Conservation (phyloP, 768 basidiomycete species). For the Hortiboletus campestris region DNA sequence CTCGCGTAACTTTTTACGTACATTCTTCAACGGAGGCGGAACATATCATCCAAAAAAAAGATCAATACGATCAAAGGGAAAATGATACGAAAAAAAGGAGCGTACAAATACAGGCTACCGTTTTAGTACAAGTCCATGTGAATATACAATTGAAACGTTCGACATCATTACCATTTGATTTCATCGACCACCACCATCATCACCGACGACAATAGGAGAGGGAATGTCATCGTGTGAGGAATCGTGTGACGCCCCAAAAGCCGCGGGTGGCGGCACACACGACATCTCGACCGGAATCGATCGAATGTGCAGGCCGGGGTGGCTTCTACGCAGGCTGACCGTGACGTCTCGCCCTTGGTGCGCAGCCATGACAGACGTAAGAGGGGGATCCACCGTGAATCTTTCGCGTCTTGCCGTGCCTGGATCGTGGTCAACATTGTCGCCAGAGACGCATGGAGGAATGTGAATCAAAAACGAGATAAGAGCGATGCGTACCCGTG, state of each 20-base stretch:
- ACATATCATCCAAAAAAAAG: too few species aligned
- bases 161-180: not conserved
- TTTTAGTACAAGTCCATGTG: not conserved
- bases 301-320: slow-evolving; percentile 15
- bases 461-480: too few species aligned
- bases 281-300: not conserved
- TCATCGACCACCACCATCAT: not conserved
- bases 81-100: too few species aligned
- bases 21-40: not conserved
- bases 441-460: not conserved
- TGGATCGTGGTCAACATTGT: slow-evolving; percentile 6
- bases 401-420: slow-evolving; percentile 29
- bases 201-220: not conserved
- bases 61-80: not conserved
- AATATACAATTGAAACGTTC: not conserved
- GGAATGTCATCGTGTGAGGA: slow-evolving; percentile 10
- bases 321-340: slow-evolving; percentile 21
- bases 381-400: slow-evolving; percentile 32
- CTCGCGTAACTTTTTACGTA: too few species aligned
- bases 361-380: slow-evolving; percentile 29
- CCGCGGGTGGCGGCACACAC: slow-evolving; percentile 1
- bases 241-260: slow-evolving; percentile 6
- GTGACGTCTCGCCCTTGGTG: slow-evolving; percentile 12
- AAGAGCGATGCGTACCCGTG: slow-evolving; percentile 18
- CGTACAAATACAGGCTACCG: not conserved